phyloP scores from a whole-genome alignment of 75 land plant genomes.

The Ceratopteris richardii region DNA sequence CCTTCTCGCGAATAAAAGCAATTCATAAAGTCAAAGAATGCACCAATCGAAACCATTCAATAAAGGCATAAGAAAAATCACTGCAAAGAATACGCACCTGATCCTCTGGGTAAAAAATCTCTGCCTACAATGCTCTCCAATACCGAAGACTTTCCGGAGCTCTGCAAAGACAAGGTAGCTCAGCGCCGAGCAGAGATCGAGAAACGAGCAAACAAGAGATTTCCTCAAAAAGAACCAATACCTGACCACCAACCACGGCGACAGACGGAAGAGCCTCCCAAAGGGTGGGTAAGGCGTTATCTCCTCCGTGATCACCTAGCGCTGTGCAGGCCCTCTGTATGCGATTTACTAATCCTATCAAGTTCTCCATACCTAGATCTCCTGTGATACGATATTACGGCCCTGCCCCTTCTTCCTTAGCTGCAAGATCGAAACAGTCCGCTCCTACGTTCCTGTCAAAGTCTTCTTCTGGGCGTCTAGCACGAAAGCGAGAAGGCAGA shows the following conservation, averaged over 20 bases:
- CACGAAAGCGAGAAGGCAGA: too few relatives aligned
- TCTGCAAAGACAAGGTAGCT: constrained; percentile 16
- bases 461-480: too few relatives aligned
- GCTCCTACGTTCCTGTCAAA: too few relatives aligned
- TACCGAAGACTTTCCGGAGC: constrained; percentile 64
- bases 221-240: neutral
- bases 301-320: constrained; percentile 65
- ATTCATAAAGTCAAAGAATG: too few relatives aligned
- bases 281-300: constrained; percentile 59
- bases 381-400: neutral
- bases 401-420: neutral
- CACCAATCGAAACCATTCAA: too few relatives aligned
- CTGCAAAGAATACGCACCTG: constrained; percentile 27
- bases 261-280: constrained; percentile 73
- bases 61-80: too few relatives aligned
- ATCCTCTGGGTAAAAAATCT: constrained; percentile 57
- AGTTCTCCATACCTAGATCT: constrained; percentile 41
- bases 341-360: constrained; percentile 59
- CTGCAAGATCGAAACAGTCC: too few relatives aligned
- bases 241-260: constrained; percentile 78
- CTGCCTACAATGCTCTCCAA: constrained; percentile 64
- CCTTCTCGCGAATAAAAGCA: too few relatives aligned
- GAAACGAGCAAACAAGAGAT: neutral
- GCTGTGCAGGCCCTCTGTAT: constrained; percentile 67
- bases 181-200: neutral